A percentile compares a stretch with the other conserved stretches of the same genome.
phyloP scores from a whole-genome alignment of 2,329 filamentous ascomycete species.

The Colletotrichum sp. region DNA sequence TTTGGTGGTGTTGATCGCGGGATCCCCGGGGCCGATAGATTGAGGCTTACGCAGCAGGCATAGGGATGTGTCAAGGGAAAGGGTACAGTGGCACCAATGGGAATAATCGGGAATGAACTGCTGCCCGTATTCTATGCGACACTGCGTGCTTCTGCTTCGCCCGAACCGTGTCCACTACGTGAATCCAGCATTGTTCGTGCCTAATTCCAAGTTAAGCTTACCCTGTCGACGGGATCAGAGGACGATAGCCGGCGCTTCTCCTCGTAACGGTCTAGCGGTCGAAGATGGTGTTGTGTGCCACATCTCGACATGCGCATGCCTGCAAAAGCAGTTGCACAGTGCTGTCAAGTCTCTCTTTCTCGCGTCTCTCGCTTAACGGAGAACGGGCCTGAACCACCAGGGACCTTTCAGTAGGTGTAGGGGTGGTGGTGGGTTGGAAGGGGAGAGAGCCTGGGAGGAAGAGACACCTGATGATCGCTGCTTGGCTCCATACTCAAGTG shows the following conservation, averaged over 20 bases:
- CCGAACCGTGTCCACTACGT: not conserved
- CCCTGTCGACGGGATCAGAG: not conserved
- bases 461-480: not conserved
- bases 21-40: conserved; percentile 12
- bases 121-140: not conserved
- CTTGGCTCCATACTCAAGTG: not conserved
- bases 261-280: not conserved
- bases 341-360: not conserved
- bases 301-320: not conserved
- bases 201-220: conserved; percentile 13
- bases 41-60: conserved; percentile 19
- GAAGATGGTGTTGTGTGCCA: not conserved
- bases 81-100: not conserved
- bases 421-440: not conserved
- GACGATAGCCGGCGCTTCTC: not conserved
- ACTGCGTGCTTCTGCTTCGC: not conserved
- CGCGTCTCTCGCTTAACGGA: not conserved
- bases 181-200: not conserved
- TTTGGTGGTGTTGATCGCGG: conserved; percentile 16
- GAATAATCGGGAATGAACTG: conserved; percentile 3
- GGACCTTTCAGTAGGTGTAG: not conserved
- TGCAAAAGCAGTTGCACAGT: not conserved
- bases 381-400: not conserved
- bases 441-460: not conserved
- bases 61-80: conserved; percentile 2